These are phyloP conservation scores for Hansenula lynferdii DNA, from an alignment of 1,139 yeast genomes.

Conservation along the genomic window DNA sequence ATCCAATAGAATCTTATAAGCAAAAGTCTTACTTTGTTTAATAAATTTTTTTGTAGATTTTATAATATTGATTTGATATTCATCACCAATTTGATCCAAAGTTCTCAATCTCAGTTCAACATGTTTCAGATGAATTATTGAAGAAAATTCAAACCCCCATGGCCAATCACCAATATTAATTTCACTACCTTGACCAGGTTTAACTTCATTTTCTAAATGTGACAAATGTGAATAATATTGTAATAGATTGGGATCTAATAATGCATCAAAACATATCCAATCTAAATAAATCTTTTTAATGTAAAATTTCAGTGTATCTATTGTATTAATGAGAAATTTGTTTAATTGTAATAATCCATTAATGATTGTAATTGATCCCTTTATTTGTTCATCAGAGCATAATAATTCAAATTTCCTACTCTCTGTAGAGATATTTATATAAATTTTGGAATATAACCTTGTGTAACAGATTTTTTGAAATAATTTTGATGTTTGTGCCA, in stretches of 20 bases:
- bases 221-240: too few relatives aligned
- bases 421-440: background rate
- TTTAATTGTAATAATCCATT: background rate
- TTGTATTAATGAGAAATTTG: background rate
- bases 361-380: background rate
- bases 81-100: background rate
- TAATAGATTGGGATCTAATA: background rate
- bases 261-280: background rate
- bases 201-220: too few relatives aligned
- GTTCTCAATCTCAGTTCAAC: background rate
- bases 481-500: background rate
- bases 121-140: background rate
- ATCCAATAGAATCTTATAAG: too few relatives aligned
- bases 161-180: too few relatives aligned
- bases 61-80: background rate
- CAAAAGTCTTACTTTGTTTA: too few relatives aligned
- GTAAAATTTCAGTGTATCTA: background rate
- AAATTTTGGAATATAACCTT: conserved; percentile 5
- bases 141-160: too few relatives aligned
- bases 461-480: conserved; percentile 3
- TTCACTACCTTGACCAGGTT: background rate
- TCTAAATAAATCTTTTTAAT: background rate
- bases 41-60: too few relatives aligned
- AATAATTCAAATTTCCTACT: background rate
- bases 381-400: too few relatives aligned